These are phyloP conservation scores for Elsinoe ampelina DNA, from an alignment of 2,329 filamentous ascomycete genomes.

Conservation along the genomic window DNA sequence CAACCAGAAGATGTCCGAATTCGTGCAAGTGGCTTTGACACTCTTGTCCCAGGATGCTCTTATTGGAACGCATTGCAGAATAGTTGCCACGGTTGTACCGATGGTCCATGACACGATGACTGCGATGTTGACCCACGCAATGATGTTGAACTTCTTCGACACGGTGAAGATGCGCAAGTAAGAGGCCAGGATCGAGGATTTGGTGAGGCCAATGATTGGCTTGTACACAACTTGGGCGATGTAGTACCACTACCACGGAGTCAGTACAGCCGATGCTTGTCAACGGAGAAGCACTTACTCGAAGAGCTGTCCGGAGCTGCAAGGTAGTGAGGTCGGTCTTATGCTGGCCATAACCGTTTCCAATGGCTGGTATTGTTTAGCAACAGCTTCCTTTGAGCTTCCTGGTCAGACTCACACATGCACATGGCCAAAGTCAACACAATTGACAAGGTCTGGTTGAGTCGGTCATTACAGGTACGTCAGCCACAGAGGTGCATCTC, in stretches of 20 bases:
- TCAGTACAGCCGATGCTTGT: too few species aligned
- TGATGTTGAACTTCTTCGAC: slow-evolving; percentile 20
- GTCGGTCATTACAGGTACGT: not conserved
- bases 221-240: not conserved
- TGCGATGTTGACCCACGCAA: slow-evolving; percentile 20
- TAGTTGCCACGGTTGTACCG: slow-evolving; percentile 24
- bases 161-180: slow-evolving; percentile 38
- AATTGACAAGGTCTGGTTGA: slow-evolving; percentile 14
- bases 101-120: slow-evolving; percentile 24
- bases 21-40: slow-evolving; percentile 25
- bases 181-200: slow-evolving; percentile 41
- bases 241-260: slow-evolving; percentile 14
- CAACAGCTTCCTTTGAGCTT: too few species aligned
- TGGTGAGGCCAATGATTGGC: slow-evolving; percentile 25
- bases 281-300: slow-evolving; percentile 25
- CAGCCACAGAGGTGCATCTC: not conserved
- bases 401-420: not conserved
- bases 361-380: slow-evolving; percentile 12
- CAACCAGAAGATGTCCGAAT: slow-evolving; percentile 21
- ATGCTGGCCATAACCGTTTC: slow-evolving; percentile 19
- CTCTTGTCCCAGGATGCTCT: slow-evolving; percentile 26
- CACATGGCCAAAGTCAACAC: slow-evolving; percentile 14
- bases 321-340: slow-evolving; percentile 14
- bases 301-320: slow-evolving; percentile 13
- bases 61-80: slow-evolving; percentile 28